These are phyloP conservation scores for Tetrahymena malaccensis DNA, from an alignment of 73 alveolate species.

Conservation along the genomic window DNA sequence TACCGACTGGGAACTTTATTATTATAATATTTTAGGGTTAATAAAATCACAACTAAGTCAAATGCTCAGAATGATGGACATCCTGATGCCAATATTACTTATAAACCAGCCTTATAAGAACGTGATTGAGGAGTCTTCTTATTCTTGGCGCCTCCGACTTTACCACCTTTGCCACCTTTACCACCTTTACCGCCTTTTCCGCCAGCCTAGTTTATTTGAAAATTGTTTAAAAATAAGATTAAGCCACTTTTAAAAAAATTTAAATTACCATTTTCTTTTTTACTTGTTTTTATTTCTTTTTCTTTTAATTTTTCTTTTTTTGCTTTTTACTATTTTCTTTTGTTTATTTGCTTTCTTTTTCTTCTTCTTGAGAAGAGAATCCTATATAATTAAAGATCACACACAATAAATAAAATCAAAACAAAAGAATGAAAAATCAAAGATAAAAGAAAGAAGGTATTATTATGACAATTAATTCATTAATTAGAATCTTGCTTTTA, in stretches of 20 bases:
- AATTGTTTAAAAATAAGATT: not conserved
- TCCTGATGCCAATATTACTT: constrained; percentile 39
- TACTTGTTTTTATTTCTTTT: not conserved
- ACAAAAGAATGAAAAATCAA: not conserved
- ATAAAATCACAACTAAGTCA: not conserved
- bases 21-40: not conserved
- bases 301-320: not conserved
- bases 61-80: not conserved
- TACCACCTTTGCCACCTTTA: constrained; percentile 85
- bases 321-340: not conserved
- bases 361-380: not conserved
- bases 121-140: constrained; percentile 93
- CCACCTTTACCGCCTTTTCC: constrained; percentile 79
- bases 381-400: not conserved
- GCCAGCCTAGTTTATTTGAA: not conserved
- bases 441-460: not conserved
- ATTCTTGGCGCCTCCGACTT: constrained; percentile 62
- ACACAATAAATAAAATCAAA: not conserved
- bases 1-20: constrained; percentile 94
- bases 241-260: not conserved
- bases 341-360: not conserved
- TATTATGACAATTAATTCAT: not conserved
- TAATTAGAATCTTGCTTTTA: not conserved
- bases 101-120: constrained; percentile 94
- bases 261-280: not conserved